A percentile compares a stretch with the other conserved stretches of the same genome.
phyloP scores from a whole-genome alignment of 371 early-diverging fungal genomes.

The Chytridiales sp. region DNA sequence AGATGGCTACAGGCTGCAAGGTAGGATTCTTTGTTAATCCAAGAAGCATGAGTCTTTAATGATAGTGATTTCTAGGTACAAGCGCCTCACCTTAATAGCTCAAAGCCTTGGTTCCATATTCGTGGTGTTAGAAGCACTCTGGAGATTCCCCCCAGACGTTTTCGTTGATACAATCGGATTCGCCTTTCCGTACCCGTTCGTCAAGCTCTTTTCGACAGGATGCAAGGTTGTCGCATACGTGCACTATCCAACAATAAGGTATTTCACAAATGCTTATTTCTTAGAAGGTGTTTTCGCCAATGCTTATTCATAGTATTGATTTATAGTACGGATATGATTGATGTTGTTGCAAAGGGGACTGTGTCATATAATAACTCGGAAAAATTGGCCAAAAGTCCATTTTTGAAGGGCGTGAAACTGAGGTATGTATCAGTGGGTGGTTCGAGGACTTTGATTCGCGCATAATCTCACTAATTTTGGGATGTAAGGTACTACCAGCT shows the following conservation, averaged over 20 bases:
- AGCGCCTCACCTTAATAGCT: constrained; percentile 76
- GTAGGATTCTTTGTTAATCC: constrained; percentile 32
- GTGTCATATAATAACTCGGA: constrained; percentile 66
- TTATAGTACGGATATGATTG: constrained; percentile 88
- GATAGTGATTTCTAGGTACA: constrained; percentile 54
- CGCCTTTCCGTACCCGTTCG: constrained; percentile 89
- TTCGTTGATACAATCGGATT: constrained; percentile 94
- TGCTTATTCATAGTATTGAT: background rate
- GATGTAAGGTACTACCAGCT: constrained; percentile 68
- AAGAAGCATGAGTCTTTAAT: background rate
- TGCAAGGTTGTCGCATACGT: constrained; percentile 78
- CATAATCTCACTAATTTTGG: background rate
- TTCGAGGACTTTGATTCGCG: background rate
- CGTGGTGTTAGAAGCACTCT: constrained; percentile 72
- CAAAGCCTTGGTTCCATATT: constrained; percentile 83
- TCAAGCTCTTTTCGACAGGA: constrained; percentile 59
- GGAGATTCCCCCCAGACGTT: constrained; percentile 69
- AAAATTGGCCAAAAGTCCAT: constrained; percentile 51
- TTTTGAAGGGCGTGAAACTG: constrained; percentile 68
- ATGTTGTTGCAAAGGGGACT: constrained; percentile 68
- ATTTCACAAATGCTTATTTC: constrained; percentile 4
- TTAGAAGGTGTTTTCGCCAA: background rate
- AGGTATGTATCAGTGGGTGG: constrained; percentile 36
- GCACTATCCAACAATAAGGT: constrained; percentile 94
- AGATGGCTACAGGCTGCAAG: constrained; percentile 67